A percentile compares a stretch with the other conserved stretches of the same genome.
phyloP scores from a whole-genome alignment of 2,329 filamentous ascomycete genomes.

The Alternaria tenuissima region DNA sequence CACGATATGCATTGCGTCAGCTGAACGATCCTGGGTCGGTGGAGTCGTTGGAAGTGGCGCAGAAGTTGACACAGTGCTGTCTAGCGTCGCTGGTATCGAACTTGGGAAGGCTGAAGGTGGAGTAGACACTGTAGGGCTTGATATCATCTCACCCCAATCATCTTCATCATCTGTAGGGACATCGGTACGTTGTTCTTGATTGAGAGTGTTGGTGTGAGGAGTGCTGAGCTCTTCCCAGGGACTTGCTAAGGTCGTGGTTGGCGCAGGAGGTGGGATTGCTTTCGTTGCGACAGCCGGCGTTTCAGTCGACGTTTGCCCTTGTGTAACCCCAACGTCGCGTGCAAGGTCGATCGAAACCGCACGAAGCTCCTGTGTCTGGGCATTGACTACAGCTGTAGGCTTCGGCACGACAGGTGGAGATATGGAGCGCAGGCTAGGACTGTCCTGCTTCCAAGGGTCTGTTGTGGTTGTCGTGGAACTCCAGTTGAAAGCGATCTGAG shows the following conservation, averaged over 20 bases:
- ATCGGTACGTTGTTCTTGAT: conserved; percentile 8
- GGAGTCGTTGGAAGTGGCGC: conserved; percentile 23
- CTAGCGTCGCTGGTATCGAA: conserved; percentile 11
- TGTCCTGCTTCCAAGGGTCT: conserved; percentile 33
- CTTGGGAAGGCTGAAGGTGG: conserved; percentile 24
- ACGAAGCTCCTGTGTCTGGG: conserved; percentile 31
- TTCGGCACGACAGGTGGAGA: conserved; percentile 29
- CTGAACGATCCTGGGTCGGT: conserved; percentile 16
- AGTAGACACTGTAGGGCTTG: conserved; percentile 42
- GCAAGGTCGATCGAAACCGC: conserved; percentile 20
- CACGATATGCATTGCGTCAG: conserved; percentile 39
- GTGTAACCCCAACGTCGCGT: conserved; percentile 14
- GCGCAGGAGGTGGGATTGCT: conserved; percentile 17
- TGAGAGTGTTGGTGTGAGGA: conserved; percentile 22
- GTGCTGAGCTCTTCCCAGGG: conserved; percentile 26
- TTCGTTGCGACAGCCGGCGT: conserved; percentile 27
- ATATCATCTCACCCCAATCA: conserved; percentile 53
- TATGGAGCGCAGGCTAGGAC: conserved; percentile 18
- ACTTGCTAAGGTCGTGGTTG: conserved; percentile 16
- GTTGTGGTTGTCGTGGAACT: conserved; percentile 37
- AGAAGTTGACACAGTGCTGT: conserved; percentile 21
- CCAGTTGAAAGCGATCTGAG: conserved; percentile 46
- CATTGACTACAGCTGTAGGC: conserved; percentile 22
- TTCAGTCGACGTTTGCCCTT: conserved; percentile 31
- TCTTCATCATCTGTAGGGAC: conserved; percentile 39